Evolutionary conservation across 805 yeast species (phyloP), one percentile per base, ranked within the genome.

Genomic region (Lachancea dasiensis): DNA sequence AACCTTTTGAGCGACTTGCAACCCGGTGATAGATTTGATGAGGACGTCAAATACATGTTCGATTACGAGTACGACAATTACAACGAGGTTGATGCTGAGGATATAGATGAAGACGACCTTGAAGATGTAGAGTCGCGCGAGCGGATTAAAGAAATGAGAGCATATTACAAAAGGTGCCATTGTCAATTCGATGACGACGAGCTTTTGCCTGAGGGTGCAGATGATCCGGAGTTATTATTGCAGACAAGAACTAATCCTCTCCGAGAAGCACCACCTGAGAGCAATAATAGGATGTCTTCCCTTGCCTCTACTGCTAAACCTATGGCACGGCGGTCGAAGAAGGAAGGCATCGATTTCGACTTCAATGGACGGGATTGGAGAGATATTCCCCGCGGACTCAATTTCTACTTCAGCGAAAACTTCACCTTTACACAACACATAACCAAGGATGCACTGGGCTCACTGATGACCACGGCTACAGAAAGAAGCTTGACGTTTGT

Each of bases 361-460:
- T 70, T 73, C 19, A 54, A 66, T 31, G 86, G 85, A 0, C 64
- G 74, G 24, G 87, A 81, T 58, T 79, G 87, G 85, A 62, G 86
- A 48, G 87, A 80, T 55, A 65, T 79, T 9, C 81, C 84, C 3
- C 61, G 86, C 34, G 84, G 76, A 3, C 64, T 64, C 1, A 81
- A 81, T 51, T 56, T 61, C 9, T 57, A 61, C 25, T 61, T 65
- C 32, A 48, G 58, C 3, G 44, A 50, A 7, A 32, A 35, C 7
- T 57, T 49, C 36, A 19, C 27, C 11, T 59, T 59, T 37, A 36
- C 49, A 8, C 38, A 45, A 11, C 22, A 34, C 1, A 49, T 56
- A 4, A 25, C 30, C 26, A 22, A 44, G n/a, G 48, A 46, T 7
- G 31, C 40, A 2, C 38, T 49, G 14, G 18, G 34, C 9, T 30